These are phyloP conservation scores for Globisporangium recalcitrans DNA, from an alignment of 352 stramenopile species.

Conservation along the genomic window DNA sequence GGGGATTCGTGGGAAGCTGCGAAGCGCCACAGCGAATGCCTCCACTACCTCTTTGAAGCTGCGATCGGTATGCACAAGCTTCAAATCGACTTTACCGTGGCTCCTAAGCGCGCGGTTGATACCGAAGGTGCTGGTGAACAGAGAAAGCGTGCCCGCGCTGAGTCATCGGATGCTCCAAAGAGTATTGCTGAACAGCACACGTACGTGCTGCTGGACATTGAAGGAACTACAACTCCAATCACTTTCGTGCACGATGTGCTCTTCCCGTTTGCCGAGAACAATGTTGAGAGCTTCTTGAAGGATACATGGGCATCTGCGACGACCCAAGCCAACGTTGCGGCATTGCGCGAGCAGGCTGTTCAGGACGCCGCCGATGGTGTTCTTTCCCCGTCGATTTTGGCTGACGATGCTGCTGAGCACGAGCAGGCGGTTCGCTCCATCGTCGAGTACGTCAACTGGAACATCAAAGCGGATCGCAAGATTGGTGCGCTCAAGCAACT, in stretches of 20 bases:
- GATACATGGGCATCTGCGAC: slow-evolving; percentile 48
- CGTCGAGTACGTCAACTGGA: slow-evolving; percentile 62
- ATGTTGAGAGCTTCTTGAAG: slow-evolving; percentile 52
- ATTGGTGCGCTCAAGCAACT: slow-evolving; percentile 86
- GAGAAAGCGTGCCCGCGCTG: slow-evolving; percentile 33
- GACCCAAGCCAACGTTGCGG: slow-evolving; percentile 46
- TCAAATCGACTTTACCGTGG: slow-evolving; percentile 62
- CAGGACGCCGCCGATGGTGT: slow-evolving; percentile 33
- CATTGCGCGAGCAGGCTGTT: slow-evolving; percentile 39
- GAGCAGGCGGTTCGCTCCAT: slow-evolving; percentile 32
- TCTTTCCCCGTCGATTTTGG: slow-evolving; percentile 22
- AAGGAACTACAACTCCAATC: slow-evolving; percentile 95
- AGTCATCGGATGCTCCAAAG: slow-evolving; percentile 11
- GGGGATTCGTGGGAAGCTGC: slow-evolving; percentile 93
- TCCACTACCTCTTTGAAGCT: slow-evolving; percentile 95
- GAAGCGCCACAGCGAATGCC: slow-evolving; percentile 95
- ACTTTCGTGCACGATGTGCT: slow-evolving; percentile 94
- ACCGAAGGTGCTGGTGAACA: slow-evolving; percentile 45
- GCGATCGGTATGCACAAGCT: slow-evolving; percentile 89
- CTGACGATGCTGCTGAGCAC: slow-evolving; percentile 13
- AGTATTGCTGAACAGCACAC: slow-evolving; percentile 80
- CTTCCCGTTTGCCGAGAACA: slow-evolving; percentile 87
- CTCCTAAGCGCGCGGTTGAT: slow-evolving; percentile 19
- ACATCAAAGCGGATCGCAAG: slow-evolving; percentile 77
- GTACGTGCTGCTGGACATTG: slow-evolving; percentile 94